These are phyloP conservation scores for Botrytis pseudocinerea DNA, from an alignment of 2,329 filamentous ascomycete genomes.

Conservation along the genomic window DNA sequence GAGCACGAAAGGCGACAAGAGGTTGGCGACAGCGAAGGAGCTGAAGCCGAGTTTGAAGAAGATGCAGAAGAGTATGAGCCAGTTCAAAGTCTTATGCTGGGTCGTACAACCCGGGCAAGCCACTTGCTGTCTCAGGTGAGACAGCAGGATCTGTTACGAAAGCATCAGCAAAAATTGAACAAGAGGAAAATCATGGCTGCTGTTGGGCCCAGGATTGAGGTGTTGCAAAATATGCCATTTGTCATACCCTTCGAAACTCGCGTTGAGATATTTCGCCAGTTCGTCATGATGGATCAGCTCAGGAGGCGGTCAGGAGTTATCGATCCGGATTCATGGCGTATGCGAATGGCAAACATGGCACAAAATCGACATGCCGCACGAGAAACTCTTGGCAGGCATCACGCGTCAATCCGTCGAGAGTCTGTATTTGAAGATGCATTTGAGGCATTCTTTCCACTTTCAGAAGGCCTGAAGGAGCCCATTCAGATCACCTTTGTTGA, in stretches of 20 bases:
- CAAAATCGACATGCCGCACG: slow-evolving; percentile 32
- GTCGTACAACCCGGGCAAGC: slow-evolving; percentile 59
- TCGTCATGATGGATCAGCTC: slow-evolving; percentile 79
- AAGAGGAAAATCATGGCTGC: slow-evolving; percentile 72
- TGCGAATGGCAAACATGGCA: slow-evolving; percentile 47
- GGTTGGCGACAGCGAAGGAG: slow-evolving; percentile 57
- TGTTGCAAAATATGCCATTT: slow-evolving; percentile 95
- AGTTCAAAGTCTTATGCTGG: slow-evolving; percentile 44
- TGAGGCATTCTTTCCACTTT: slow-evolving; percentile 76
- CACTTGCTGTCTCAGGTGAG: slow-evolving; percentile 52
- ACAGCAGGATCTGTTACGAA: slow-evolving; percentile 60
- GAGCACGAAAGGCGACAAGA: slow-evolving; percentile 82
- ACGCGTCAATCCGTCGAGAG: slow-evolving; percentile 76
- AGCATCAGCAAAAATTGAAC: slow-evolving; percentile 65
- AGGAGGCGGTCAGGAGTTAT: slow-evolving; percentile 70
- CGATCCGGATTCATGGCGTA: slow-evolving; percentile 75
- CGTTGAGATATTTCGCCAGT: slow-evolving; percentile 90
- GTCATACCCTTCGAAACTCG: slow-evolving; percentile 90
- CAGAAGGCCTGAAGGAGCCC: slow-evolving; percentile 84
- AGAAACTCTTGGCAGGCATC: slow-evolving; percentile 59
- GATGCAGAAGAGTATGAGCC: slow-evolving; percentile 46
- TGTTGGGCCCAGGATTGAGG: slow-evolving; percentile 82
- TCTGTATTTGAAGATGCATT: slow-evolving; percentile 85
- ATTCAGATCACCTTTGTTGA: slow-evolving; percentile 98
- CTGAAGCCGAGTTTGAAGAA: slow-evolving; percentile 43